Percentiles rank a stretch among this genome's conserved stretches.
Evolutionary conservation across 768 basidiomycete species (phyloP).

Genomic region (Lentinula sp.): DNA sequence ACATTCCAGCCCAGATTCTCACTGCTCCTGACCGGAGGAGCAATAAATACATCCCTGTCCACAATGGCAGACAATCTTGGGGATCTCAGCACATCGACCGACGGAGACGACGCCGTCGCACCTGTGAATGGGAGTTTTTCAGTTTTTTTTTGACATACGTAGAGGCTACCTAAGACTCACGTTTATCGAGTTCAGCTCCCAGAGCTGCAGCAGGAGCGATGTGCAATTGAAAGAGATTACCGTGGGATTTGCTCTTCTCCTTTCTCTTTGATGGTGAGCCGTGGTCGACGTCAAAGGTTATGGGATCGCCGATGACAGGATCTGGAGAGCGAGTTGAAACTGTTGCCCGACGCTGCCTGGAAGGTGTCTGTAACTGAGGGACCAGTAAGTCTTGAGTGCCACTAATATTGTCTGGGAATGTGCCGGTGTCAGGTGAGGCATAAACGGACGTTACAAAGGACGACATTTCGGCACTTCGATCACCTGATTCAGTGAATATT

Average conservation of each 20-base stretch:
- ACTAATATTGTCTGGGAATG: constrained; percentile 2
- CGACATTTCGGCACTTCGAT: constrained; percentile 25
- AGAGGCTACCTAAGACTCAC: constrained; percentile 31
- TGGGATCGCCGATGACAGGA: constrained; percentile 20
- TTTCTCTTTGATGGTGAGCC: constrained; percentile 56
- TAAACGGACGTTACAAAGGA: constrained; percentile 26
- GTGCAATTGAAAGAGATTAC: constrained; percentile 53
- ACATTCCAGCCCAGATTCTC: constrained; percentile 15
- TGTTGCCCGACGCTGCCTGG: constrained; percentile 53
- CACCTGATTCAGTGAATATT: constrained; percentile 49
- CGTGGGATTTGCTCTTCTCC: constrained; percentile 64
- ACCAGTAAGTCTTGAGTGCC: constrained; percentile 4
- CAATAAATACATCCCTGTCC: constrained; percentile 65
- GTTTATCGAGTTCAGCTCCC: constrained; percentile 57
- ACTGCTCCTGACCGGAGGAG: constrained; percentile 36
- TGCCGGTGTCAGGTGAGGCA: constrained; percentile 19
- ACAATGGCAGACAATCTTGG: constrained; percentile 61
- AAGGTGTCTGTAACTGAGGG: constrained; percentile 37
- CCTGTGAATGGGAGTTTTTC: neutral
- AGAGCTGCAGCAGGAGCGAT: constrained; percentile 63
- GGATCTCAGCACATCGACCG: constrained; percentile 23
- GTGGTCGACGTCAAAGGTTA: constrained; percentile 25
- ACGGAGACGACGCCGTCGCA: constrained; percentile 28
- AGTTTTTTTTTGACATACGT: neutral
- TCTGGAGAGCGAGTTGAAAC: constrained; percentile 62